These are phyloP conservation scores for Pythium dissotocum DNA, from an alignment of 352 stramenopile genomes.

Conservation along the genomic window DNA sequence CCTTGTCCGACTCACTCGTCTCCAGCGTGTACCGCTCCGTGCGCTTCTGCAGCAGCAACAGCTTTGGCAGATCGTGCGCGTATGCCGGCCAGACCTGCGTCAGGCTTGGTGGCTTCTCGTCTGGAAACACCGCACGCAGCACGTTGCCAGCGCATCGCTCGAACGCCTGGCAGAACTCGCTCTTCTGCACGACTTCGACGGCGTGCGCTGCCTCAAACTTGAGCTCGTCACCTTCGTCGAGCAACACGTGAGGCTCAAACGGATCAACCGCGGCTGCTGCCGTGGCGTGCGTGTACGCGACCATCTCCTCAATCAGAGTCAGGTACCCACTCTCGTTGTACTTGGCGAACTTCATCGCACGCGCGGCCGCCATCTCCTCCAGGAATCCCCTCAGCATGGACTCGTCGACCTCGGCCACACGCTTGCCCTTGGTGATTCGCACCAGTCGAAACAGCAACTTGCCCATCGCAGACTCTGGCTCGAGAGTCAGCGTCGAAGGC, in stretches of 20 bases:
- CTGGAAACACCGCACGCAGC: slow-evolving; percentile 16
- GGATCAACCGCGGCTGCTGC: slow-evolving; percentile 19
- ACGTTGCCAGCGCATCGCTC: slow-evolving; percentile 18
- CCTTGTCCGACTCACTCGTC: not conserved
- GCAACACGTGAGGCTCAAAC: slow-evolving; percentile 14
- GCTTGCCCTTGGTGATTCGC: slow-evolving; percentile 27
- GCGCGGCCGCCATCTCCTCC: slow-evolving; percentile 52
- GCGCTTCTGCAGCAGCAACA: slow-evolving; percentile 58
- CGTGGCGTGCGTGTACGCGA: slow-evolving; percentile 41
- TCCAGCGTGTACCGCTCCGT: slow-evolving; percentile 49
- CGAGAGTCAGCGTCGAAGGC: slow-evolving; percentile 25
- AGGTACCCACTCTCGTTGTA: slow-evolving; percentile 50
- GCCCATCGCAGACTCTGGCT: slow-evolving; percentile 45
- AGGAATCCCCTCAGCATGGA: slow-evolving; percentile 32
- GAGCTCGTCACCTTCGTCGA: slow-evolving; percentile 13
- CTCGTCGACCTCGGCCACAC: slow-evolving; percentile 6
- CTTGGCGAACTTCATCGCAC: slow-evolving; percentile 56
- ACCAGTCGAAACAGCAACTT: slow-evolving; percentile 66
- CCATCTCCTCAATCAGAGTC: slow-evolving; percentile 45
- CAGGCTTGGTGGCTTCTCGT: slow-evolving; percentile 12
- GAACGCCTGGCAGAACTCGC: slow-evolving; percentile 11
- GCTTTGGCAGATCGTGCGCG: slow-evolving; percentile 48
- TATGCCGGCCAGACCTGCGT: slow-evolving; percentile 50
- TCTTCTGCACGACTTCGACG: slow-evolving; percentile 7
- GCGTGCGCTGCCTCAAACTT: slow-evolving; percentile 14